phyloP scores from a whole-genome alignment of 768 basidiomycete species.

The Amanita inopinata region DNA sequence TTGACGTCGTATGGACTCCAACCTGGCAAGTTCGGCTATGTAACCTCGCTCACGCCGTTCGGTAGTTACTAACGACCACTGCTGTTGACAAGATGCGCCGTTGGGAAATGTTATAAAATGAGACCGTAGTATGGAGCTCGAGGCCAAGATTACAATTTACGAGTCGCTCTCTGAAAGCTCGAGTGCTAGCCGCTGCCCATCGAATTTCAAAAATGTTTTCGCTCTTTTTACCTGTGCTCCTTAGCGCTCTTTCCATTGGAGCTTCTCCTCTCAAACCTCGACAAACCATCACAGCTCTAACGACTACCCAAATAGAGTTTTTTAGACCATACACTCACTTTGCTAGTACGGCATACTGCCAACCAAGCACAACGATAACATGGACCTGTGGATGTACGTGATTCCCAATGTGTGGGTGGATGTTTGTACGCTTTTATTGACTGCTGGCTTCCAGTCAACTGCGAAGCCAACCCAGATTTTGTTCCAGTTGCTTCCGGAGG shows the following conservation, averaged over 20 bases:
- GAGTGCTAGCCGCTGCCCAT: no score
- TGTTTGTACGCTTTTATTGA: neutral
- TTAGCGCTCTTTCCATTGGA: neutral
- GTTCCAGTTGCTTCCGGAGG: constrained; percentile 35
- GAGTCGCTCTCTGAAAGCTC: no score
- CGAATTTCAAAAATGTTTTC: no score
- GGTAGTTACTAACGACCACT: no score
- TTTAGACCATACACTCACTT: constrained; percentile 34
- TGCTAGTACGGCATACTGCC: constrained; percentile 35
- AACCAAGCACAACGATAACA: constrained; percentile 24
- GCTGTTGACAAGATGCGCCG: no score
- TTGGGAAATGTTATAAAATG: no score
- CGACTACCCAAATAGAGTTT: constrained; percentile 24
- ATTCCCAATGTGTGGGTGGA: neutral
- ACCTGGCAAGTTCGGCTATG: no score
- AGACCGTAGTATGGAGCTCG: no score
- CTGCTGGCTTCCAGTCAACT: constrained; percentile 22
- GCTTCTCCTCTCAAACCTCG: constrained; percentile 3
- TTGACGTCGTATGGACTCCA: no score
- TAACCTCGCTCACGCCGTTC: no score
- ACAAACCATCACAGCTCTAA: constrained; percentile 21
- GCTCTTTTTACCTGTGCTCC: neutral
- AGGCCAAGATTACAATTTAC: no score
- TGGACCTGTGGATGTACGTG: constrained; percentile 40
- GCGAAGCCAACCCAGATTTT: constrained; percentile 30